phyloP scores from a whole-genome alignment of 2,329 filamentous ascomycete species.

The Cadophora sp. region DNA sequence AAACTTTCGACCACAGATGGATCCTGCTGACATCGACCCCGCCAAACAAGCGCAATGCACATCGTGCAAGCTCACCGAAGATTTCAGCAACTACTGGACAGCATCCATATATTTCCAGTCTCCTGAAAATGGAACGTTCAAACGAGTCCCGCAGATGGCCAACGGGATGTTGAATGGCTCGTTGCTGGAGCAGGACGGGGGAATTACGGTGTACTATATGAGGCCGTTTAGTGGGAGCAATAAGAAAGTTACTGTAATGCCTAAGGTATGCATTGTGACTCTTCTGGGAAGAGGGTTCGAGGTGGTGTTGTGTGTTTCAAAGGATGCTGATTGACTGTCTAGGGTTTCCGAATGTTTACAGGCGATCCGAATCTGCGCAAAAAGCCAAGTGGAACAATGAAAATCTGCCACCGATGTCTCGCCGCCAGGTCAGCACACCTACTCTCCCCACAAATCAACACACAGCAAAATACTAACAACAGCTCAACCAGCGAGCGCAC shows the following conservation, averaged over 20 bases:
- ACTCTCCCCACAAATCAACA: neutral
- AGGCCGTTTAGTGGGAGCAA: conserved; percentile 41
- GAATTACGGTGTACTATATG: conserved; percentile 62
- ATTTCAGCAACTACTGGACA: conserved; percentile 37
- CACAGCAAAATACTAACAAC: neutral
- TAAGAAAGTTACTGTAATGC: conserved; percentile 27
- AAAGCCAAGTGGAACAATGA: conserved; percentile 52
- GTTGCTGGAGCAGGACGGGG: conserved; percentile 45
- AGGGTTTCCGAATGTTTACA: conserved; percentile 69
- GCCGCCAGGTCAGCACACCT: conserved; percentile 1
- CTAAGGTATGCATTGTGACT: conserved; percentile 45
- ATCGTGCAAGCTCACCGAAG: conserved; percentile 32
- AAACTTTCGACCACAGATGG: conserved; percentile 15
- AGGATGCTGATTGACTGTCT: conserved; percentile 5
- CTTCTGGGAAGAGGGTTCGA: too few species aligned
- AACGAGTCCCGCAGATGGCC: conserved; percentile 29
- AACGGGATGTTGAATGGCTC: conserved; percentile 28
- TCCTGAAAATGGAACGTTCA: conserved; percentile 30
- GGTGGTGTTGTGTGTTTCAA: neutral
- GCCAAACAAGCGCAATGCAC: conserved; percentile 27
- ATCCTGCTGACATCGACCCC: conserved; percentile 21
- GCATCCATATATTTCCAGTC: conserved; percentile 32
- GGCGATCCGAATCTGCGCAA: conserved; percentile 60
- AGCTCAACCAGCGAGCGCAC: conserved; percentile 20
- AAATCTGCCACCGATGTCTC: conserved; percentile 63